Percentiles rank a stretch among this genome's conserved stretches.
Evolutionary conservation across 2,329 filamentous ascomycete species (phyloP).

Genomic region (Tolypocladium guangdongense): DNA sequence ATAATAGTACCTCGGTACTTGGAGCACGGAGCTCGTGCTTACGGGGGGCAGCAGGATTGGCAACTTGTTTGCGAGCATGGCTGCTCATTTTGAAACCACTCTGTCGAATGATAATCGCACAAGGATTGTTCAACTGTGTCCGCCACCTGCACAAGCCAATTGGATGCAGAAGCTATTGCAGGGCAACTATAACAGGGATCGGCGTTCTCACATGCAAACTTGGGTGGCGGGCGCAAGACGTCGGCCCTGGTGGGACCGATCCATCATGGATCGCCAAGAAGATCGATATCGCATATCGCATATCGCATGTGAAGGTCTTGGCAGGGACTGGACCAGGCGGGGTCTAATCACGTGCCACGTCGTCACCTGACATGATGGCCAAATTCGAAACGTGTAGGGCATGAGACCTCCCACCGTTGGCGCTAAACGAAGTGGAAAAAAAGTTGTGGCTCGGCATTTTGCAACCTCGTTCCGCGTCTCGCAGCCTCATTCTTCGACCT

Average conservation of each 20-base stretch:
- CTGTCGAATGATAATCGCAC: not conserved
- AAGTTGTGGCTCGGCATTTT: constrained; percentile 19
- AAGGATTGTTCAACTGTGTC: too few relatives aligned
- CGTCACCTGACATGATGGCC: constrained; percentile 2
- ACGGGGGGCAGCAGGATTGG: not conserved
- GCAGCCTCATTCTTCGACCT: constrained; percentile 14
- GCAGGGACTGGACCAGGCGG: not conserved
- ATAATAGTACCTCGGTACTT: not conserved
- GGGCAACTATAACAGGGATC: not conserved
- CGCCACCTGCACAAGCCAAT: not conserved
- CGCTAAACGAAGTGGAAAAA: constrained; percentile 12
- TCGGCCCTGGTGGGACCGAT: too few relatives aligned
- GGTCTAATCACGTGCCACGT: not conserved
- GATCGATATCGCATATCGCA: too few relatives aligned
- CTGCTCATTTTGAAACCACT: not conserved
- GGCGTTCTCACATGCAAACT: not conserved
- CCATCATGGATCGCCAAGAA: not conserved
- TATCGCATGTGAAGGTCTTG: constrained; percentile 1
- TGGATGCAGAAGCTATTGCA: not conserved
- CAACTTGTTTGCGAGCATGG: not conserved
- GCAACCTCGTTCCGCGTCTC: constrained; percentile 11
- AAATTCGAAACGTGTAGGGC: constrained; percentile 19
- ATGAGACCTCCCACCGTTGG: constrained; percentile 18
- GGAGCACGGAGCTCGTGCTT: not conserved
- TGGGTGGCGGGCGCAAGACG: not conserved